A percentile compares a stretch with the other conserved stretches of the same genome.
Evolutionary conservation across 768 basidiomycete species (phyloP).

Genomic region (Boletus tylopilopsis): DNA sequence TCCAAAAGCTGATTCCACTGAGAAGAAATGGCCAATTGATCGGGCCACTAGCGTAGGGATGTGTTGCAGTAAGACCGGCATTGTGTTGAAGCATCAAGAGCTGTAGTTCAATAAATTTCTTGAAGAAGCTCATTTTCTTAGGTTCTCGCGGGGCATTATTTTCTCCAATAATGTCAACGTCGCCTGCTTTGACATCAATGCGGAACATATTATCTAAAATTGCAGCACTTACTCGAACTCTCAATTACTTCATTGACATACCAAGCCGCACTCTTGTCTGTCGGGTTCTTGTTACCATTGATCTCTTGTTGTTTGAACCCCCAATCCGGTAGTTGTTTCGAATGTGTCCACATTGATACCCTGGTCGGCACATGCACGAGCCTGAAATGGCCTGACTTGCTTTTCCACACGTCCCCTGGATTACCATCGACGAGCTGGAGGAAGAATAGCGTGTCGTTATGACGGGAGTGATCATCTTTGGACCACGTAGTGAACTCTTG

Average conservation of each 20-base stretch:
- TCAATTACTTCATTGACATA: conserved; percentile 78
- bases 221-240: conserved; percentile 56
- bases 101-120: conserved; percentile 91
- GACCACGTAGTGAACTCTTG: conserved; percentile 96
- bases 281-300: conserved; percentile 92
- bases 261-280: conserved; percentile 84
- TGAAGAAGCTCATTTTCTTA: conserved; percentile 87
- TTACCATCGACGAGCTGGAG: conserved; percentile 68
- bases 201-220: conserved; percentile 1
- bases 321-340: conserved; percentile 88
- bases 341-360: conserved; percentile 93
- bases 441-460: conserved; percentile 89
- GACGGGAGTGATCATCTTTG: conserved; percentile 68
- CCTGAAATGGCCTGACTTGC: conserved; percentile 90
- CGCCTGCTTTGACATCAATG: conserved; percentile 45
- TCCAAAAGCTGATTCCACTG: conserved; percentile 99
- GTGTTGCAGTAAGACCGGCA: conserved; percentile 95
- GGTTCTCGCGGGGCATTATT: conserved; percentile 57
- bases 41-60: conserved; percentile 94
- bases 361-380: conserved; percentile 85
- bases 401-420: conserved; percentile 85
- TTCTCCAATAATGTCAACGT: conserved; percentile 46
- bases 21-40: conserved; percentile 98
- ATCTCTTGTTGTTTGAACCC: conserved; percentile 96
- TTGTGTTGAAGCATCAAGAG: conserved; percentile 97